These are phyloP conservation scores for Phalaenopsis equestris DNA, from an alignment of 106 monocot species.

Conservation along the genomic window DNA sequence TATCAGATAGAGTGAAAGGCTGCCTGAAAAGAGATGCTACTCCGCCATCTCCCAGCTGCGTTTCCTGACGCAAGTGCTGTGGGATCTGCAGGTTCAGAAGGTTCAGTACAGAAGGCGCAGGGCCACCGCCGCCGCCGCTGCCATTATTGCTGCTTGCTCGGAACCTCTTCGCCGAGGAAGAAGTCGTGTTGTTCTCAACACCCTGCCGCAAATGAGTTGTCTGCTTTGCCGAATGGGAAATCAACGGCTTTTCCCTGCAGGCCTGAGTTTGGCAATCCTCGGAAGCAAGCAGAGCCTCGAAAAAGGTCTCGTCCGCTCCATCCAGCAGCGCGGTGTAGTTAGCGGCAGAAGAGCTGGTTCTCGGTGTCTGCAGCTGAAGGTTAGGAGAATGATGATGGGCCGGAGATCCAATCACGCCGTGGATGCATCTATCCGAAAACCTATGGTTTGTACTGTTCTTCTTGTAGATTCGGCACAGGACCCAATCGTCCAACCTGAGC, in stretches of 20 bases:
- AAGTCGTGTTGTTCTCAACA: not conserved
- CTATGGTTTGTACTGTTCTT: constrained; percentile 11
- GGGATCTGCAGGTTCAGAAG: constrained; percentile 5
- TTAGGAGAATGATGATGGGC: not conserved
- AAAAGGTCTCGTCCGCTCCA: constrained; percentile 20
- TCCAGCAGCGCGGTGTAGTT: constrained; percentile 10
- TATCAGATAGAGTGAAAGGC: not conserved
- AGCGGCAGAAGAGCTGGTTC: not conserved
- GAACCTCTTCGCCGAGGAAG: not conserved
- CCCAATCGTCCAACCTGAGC: constrained; percentile 22
- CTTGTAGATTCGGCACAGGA: constrained; percentile 29
- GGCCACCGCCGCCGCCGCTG: not conserved
- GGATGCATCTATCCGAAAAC: constrained; percentile 1
- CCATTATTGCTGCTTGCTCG: not conserved
- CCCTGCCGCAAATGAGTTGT: not conserved
- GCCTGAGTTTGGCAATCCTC: not conserved
- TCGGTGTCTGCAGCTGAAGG: not conserved
- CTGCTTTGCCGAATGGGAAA: not conserved
- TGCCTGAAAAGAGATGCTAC: not conserved
- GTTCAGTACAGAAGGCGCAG: not conserved
- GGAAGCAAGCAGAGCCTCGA: constrained; percentile 14
- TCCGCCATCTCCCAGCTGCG: not conserved
- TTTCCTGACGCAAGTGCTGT: not conserved
- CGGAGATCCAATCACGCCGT: not conserved
- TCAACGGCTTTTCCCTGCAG: not conserved